Conservation (phyloP, 164 flowering plant genomes). For the Annona squamosa region DNA sequence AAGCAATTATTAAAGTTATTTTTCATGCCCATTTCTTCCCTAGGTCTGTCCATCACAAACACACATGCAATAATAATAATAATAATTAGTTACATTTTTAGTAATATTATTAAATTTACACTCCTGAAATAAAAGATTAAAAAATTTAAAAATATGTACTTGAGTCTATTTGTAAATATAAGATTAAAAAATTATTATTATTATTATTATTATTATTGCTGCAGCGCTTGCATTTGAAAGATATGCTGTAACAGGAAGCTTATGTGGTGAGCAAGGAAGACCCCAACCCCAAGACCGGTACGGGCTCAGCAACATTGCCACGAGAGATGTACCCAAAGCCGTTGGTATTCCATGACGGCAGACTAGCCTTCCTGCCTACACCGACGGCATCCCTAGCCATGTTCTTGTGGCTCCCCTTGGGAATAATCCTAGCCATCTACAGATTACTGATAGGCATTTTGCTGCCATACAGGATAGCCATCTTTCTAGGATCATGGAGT, state of each 20-base stretch:
- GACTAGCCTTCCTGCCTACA: constrained; percentile 76
- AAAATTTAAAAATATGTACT: no score
- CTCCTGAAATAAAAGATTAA: no score
- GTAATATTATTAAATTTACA: no score
- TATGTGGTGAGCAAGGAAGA: constrained; percentile 55
- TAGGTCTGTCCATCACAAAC: no score
- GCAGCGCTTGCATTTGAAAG: constrained; percentile 55
- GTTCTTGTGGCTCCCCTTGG: constrained; percentile 80
- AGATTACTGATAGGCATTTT: constrained; percentile 40
- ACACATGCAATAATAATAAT: no score
- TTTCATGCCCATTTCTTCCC: no score
- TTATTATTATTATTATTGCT: no score
- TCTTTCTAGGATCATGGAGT: constrained; percentile 20
- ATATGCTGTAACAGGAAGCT: constrained; percentile 47
- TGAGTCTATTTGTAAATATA: no score
- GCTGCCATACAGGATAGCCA: constrained; percentile 40
- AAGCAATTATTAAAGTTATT: no score
- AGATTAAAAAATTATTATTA: no score
- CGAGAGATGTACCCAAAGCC: constrained; percentile 70
- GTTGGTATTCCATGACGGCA: constrained; percentile 77
- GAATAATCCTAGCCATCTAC: constrained; percentile 43
- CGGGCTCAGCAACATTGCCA: constrained; percentile 26
- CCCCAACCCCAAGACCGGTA: constrained; percentile 20
- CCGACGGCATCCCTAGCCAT: constrained; percentile 55
- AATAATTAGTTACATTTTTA: no score